phyloP scores from a whole-genome alignment of 768 basidiomycete genomes.

The Agaricus sinodeliciosus region DNA sequence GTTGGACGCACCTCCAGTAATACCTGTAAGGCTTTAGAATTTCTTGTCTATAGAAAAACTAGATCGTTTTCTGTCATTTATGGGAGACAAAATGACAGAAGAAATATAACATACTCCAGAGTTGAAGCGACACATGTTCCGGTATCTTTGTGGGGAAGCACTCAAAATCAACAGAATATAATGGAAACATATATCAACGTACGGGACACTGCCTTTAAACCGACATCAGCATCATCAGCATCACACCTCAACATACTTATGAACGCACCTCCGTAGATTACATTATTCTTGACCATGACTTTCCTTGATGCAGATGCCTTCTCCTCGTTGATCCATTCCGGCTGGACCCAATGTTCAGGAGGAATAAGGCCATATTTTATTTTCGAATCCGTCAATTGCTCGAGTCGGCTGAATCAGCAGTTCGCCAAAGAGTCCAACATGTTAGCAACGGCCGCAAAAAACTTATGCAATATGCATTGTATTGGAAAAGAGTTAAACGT shows the following conservation, averaged over 20 bases:
- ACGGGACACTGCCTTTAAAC: conserved; percentile 68
- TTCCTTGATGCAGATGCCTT: conserved; percentile 57
- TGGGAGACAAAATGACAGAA: neutral
- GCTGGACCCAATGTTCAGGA: conserved; percentile 73
- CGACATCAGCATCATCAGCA: conserved; percentile 3
- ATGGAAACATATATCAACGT: conserved; percentile 21
- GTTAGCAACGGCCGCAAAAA: neutral
- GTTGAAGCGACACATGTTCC: conserved; percentile 97
- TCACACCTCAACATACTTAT: neutral
- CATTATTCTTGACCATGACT: conserved; percentile 60
- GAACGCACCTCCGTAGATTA: conserved; percentile 61
- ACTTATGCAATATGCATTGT: no score
- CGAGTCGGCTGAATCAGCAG: conserved; percentile 35
- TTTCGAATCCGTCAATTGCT: conserved; percentile 51
- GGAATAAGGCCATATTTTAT: conserved; percentile 80
- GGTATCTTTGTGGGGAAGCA: conserved; percentile 40
- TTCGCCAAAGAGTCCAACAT: neutral
- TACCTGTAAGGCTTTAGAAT: conserved; percentile 75
- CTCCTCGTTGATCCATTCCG: conserved; percentile 72
- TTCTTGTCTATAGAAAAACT: conserved; percentile 88
- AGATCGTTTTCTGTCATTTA: neutral
- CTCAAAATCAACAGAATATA: neutral
- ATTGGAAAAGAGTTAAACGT: no score
- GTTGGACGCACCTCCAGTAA: conserved; percentile 60
- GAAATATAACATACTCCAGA: conserved; percentile 62